Evolutionary conservation across 345 rosid genomes (phyloP), one percentile per base, ranked within the genome.

Genomic region (Trapa incisa): DNA sequence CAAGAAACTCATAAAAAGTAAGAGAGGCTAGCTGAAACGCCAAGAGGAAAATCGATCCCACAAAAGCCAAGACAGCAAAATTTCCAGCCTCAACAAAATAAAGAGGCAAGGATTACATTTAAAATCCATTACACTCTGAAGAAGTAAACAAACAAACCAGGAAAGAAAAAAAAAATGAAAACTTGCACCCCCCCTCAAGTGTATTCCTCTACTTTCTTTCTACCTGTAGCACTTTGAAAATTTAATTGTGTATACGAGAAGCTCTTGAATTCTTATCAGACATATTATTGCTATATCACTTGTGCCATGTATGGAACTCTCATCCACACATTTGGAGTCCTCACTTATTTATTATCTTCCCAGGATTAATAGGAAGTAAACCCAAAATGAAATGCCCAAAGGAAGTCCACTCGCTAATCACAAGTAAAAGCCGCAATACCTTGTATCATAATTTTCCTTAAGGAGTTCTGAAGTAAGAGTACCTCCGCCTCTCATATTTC

Each of bases 401-500:
- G 60, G 35, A 60, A 22, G 60, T 68, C 61, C 29, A 22, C 33
- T 60, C 71, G 58, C 65, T 58, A 52, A 17, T 5, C 35, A 42
- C 29, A 33, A 42, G 33, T 41, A 60, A 45, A 36, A 41, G 57
- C 47, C 17, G 15, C 37, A 36, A 37, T 32, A 58, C 54, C 72
- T 36, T 8, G 45, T 39, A 47, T 47, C 13, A n/a, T 35, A 10
- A 16, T 69, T 65, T 70, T 71, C 66, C 62, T 57, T 82, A 77
- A 83, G 37, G 77, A 71, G 73, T 74, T 79, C 75, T 72, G 71
- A 76, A 65, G 6, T 78, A 76, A 29, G 86, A 75, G 69, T 67
- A 80, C 66, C 80, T 74, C 71, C 78, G 54, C 79, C 84, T 76
- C 71, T 83, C 89, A 11, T 73, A 70, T 75, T 87, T 87, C 73